Percentiles rank a stretch among this genome's conserved stretches.
Conservation (phyloP, 2,329 filamentous ascomycete genomes). For the Aureobasidium sp. region DNA sequence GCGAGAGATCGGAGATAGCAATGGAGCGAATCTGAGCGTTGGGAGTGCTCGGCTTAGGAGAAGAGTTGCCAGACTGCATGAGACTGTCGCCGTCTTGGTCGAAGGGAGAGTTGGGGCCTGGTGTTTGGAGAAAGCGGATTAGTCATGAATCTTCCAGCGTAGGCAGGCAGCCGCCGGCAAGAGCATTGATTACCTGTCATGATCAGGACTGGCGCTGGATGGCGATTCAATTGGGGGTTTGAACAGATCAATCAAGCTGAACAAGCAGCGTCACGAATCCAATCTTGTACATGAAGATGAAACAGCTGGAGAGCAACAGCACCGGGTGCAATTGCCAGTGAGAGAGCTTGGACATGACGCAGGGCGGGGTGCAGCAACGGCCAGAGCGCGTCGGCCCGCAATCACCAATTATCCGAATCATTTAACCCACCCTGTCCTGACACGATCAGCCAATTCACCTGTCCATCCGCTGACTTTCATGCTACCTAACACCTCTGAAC, state of each 20-base stretch:
- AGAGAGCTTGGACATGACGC: conserved; percentile 1
- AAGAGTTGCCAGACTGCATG: conserved; percentile 43
- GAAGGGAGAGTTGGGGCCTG: conserved; percentile 12
- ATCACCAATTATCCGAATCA: neutral
- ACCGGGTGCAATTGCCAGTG: neutral
- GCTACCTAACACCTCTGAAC: neutral
- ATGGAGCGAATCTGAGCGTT: conserved; percentile 24
- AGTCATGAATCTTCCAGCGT: neutral
- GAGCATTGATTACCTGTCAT: conserved; percentile 4
- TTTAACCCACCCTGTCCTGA: conserved; percentile 33
- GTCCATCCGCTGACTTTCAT: conserved; percentile 23
- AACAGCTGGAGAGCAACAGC: neutral
- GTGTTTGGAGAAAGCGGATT: neutral
- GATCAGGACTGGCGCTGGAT: neutral
- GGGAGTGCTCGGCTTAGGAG: conserved; percentile 35
- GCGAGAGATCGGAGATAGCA: conserved; percentile 42
- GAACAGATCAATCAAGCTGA: neutral
- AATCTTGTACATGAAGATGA: neutral
- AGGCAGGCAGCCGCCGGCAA: neutral
- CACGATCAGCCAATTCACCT: too few relatives aligned
- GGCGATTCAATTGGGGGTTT: neutral
- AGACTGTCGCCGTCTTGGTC: conserved; percentile 50
- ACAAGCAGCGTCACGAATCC: neutral
- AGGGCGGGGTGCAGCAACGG: neutral
- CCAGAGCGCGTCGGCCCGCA: neutral